A percentile compares a stretch with the other conserved stretches of the same genome.
Evolutionary conservation across 2,329 filamentous ascomycete species (phyloP).

Genomic region (Bipolaris oryzae): DNA sequence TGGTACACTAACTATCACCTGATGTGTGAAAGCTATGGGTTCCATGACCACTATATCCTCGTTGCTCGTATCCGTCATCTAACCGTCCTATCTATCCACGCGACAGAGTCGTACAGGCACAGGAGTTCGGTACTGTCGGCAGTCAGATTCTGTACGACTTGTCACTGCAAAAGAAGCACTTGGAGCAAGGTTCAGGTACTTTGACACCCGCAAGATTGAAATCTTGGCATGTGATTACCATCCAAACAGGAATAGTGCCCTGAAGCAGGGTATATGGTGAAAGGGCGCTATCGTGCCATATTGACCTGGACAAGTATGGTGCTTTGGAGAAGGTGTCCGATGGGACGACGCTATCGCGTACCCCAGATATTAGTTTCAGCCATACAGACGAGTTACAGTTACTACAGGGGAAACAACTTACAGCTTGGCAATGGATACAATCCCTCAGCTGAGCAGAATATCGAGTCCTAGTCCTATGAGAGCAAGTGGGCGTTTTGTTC

Average conservation of each 20-base stretch:
- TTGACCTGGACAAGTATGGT: conserved; percentile 15
- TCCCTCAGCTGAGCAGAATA: conserved; percentile 38
- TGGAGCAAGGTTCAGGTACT: conserved; percentile 20
- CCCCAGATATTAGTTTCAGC: conserved; percentile 24
- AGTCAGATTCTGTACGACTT: conserved; percentile 14
- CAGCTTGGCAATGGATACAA: conserved; percentile 26
- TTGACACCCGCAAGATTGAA: conserved; percentile 19
- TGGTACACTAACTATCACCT: conserved; percentile 17
- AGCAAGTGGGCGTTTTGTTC: conserved; percentile 39
- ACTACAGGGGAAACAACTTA: conserved; percentile 7
- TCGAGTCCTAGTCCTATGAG: conserved; percentile 34
- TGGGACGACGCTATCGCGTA: conserved; percentile 20
- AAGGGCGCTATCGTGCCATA: conserved; percentile 17
- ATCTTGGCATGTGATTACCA: conserved; percentile 21
- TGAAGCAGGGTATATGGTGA: conserved; percentile 15
- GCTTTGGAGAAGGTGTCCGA: conserved; percentile 14
- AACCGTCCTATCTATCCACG: conserved; percentile 6
- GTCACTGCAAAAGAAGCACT: conserved; percentile 15
- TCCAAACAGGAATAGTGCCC: conserved; percentile 14
- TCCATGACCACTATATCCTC: neutral
- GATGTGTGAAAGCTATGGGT: conserved; percentile 12
- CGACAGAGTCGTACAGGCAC: neutral
- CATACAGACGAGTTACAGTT: conserved; percentile 19
- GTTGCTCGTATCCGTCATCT: conserved; percentile 13
- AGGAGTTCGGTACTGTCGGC: neutral